Evolutionary conservation across 2,329 filamentous ascomycete species (phyloP), one percentile per base, ranked within the genome.

Genomic region (Aspergillus novoparasiticus): DNA sequence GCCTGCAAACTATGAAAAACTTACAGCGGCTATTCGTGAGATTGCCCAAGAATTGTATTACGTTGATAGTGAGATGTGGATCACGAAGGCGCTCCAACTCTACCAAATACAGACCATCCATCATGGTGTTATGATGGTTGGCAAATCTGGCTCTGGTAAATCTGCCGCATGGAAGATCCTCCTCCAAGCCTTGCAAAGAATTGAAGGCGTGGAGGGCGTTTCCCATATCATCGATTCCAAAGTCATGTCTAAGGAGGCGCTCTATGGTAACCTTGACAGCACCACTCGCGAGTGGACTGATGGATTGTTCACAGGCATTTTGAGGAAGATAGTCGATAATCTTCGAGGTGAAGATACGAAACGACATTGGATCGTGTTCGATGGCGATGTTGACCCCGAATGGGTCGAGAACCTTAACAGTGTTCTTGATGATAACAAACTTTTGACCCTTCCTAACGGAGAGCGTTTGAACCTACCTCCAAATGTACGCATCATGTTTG

Each of bases 321-420:
- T 99, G 48, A 90, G 95, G 73, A 99, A 98, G 82, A 98, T 99
- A 71, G 94, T 99, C 59, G 96, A 99, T 79, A 99, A 99, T 75
- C 86, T 99, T 58, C 93, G 95, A 83, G 95, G 96, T 59, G 95
- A 99, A 78, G 94, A 98, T 75, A 88, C 89, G 34, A 99, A 99
- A 81, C 89, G 95, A 61, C 95, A 99, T 79, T 99, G 95, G 95
- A 98, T 99, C 72, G 92, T 99, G 6, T 99, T 99, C 73, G 95
- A 99, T 77, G 96, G 95, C 65, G 95, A 99, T 77, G 95, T 99
- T 66, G 95, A 99, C 78, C 95, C 95, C 1, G 96, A 98, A 78
- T 99, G 95, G 95, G 95, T 99, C 69, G 95, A 99, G 78, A 99
- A 99, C 78, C 83, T 99, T 84, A 99, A 99, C 88, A 96, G 92